Percentiles rank a stretch among this genome's conserved stretches.
phyloP scores from a whole-genome alignment of 2,329 filamentous ascomycete species.

The Alternaria arborescens region DNA sequence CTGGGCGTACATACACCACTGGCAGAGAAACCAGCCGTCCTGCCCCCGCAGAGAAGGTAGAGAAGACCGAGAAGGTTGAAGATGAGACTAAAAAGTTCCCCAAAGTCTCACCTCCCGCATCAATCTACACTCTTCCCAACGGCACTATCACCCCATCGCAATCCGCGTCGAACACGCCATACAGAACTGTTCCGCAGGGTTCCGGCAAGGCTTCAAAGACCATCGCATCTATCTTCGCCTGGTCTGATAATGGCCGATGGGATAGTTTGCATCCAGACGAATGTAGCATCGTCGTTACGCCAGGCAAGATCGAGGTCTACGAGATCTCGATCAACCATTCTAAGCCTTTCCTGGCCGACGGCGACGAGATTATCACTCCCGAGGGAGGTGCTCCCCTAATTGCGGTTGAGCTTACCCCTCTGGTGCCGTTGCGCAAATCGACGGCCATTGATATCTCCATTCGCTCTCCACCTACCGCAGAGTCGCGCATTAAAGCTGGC shows the following conservation, averaged over 20 bases:
- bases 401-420: conserved; percentile 85
- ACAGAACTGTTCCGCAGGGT: conserved; percentile 62
- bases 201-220: conserved; percentile 63
- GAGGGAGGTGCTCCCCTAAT: conserved; percentile 61
- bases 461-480: conserved; percentile 79
- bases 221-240: conserved; percentile 68
- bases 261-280: conserved; percentile 68
- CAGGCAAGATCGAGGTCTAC: conserved; percentile 71
- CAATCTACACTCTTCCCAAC: conserved; percentile 51
- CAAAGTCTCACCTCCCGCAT: conserved; percentile 53
- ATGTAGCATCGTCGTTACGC: conserved; percentile 69
- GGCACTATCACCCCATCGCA: conserved; percentile 78
- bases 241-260: conserved; percentile 68
- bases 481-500: conserved; percentile 72
- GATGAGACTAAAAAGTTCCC: conserved; percentile 50
- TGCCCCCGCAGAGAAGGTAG: conserved; percentile 16
- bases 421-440: conserved; percentile 88
- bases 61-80: conserved; percentile 16
- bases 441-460: conserved; percentile 95
- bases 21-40: conserved; percentile 22
- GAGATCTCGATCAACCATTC: conserved; percentile 62
- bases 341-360: conserved; percentile 52
- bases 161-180: conserved; percentile 80
- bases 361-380: conserved; percentile 50
- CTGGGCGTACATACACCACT: conserved; percentile 19